Conservation (phyloP, 768 basidiomycete genomes). For the Pilatotrama ljubarskyi region DNA sequence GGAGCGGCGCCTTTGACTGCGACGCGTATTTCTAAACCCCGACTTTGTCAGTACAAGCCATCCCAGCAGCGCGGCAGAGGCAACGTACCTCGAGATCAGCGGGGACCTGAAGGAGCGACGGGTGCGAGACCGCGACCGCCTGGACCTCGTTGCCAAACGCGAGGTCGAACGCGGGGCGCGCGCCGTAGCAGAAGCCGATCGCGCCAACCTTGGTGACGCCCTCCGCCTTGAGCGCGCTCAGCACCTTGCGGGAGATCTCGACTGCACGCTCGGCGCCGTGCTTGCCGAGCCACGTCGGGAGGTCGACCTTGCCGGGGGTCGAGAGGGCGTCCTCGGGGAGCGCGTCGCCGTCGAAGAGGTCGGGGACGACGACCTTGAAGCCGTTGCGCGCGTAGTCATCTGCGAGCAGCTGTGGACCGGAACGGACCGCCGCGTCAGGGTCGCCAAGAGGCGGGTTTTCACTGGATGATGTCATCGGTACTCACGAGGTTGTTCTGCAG, state of each 20-base stretch:
- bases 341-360: slow-evolving; percentile 40
- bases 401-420: slow-evolving; percentile 37
- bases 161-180: slow-evolving; percentile 60
- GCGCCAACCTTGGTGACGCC: slow-evolving; percentile 62
- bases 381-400: slow-evolving; percentile 47
- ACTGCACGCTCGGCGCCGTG: slow-evolving; percentile 30
- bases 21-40: slow-evolving; percentile 43
- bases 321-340: slow-evolving; percentile 26
- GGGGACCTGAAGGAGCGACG: slow-evolving; percentile 59
- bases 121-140: slow-evolving; percentile 55
- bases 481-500: slow-evolving; percentile 36
- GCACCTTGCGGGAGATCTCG: slow-evolving; percentile 55
- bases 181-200: slow-evolving; percentile 72
- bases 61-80: neutral
- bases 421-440: neutral
- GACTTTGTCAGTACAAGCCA: neutral
- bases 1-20: slow-evolving; percentile 52
- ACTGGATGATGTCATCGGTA: slow-evolving; percentile 29
- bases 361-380: slow-evolving; percentile 38
- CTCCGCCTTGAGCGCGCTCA: slow-evolving; percentile 53
- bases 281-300: slow-evolving; percentile 35
- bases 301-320: slow-evolving; percentile 28
- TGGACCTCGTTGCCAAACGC: slow-evolving; percentile 55
- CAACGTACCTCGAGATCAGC: slow-evolving; percentile 58
- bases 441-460: no score